Conservation (phyloP, 129 eudicot species). For the Solidago caesia region DNA sequence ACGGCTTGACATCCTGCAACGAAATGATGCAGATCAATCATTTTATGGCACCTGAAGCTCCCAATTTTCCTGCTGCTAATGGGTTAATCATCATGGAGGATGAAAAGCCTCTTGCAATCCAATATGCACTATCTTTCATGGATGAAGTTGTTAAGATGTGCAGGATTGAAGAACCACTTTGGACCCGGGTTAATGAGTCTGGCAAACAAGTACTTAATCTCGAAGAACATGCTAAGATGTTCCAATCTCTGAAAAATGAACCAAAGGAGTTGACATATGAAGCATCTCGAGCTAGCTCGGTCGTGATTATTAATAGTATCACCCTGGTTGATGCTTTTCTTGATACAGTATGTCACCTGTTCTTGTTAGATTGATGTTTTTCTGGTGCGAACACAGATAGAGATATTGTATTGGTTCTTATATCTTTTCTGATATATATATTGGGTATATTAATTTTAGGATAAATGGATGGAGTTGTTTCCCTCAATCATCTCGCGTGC, state of each 20-base stretch:
- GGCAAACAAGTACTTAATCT: slow-evolving; percentile 62
- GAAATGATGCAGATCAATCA: slow-evolving; percentile 52
- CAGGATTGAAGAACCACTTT: slow-evolving; percentile 61
- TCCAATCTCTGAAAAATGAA: slow-evolving; percentile 51
- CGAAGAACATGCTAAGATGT: slow-evolving; percentile 74
- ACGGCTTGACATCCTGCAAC: slow-evolving; percentile 41
- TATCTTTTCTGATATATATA: not conserved
- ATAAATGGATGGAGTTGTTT: slow-evolving; percentile 91
- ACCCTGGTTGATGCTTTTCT: slow-evolving; percentile 95
- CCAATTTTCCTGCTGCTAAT: slow-evolving; percentile 46
- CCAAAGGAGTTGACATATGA: slow-evolving; percentile 50
- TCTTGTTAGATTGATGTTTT: slow-evolving; percentile 8
- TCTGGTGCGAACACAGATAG: not conserved
- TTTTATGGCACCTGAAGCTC: slow-evolving; percentile 48
- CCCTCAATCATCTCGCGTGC: slow-evolving; percentile 88
- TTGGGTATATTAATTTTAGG: slow-evolving; percentile 39
- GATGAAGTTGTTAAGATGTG: slow-evolving; percentile 79
- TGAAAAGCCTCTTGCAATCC: slow-evolving; percentile 69
- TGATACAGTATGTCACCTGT: slow-evolving; percentile 65
- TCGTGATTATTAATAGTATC: slow-evolving; percentile 85
- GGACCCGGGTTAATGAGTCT: slow-evolving; percentile 46
- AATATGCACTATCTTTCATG: slow-evolving; percentile 60
- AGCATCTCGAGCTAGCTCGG: slow-evolving; percentile 65
- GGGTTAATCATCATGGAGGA: slow-evolving; percentile 58
- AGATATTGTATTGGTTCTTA: not conserved